Evolutionary conservation across 768 basidiomycete species (phyloP), one percentile per base, ranked within the genome.

Genomic region (Leccinellum luteum): DNA sequence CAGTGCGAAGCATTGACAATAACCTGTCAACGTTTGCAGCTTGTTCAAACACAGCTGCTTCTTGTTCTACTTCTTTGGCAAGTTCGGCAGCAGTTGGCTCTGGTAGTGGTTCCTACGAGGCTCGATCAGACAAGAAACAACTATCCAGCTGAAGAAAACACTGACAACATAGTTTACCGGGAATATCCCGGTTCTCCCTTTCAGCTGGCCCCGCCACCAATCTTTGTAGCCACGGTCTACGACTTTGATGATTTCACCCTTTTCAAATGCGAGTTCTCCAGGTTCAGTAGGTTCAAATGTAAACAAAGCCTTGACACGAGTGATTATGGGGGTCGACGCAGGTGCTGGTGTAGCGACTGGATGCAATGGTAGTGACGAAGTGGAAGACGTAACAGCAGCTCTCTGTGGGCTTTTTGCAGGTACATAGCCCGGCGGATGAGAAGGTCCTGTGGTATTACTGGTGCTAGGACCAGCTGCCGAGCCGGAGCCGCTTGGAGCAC

Each of bases 171-270:
- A 97, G 71, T 96, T 97, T 19, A 96, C 92, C 0, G 96, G 96
- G 73, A 98, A 98, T 48, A 98, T 98, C 45, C 94, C 94, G 3
- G 94, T 93, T 57, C 90, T 77, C 0, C 92, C 94, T 66, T 86
- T 90, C 47, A 95, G 72, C 64, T 97, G 94, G 1, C 96, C 96
- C 23, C 92, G 76, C 93, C 94, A 98, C 96, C 96, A 98, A 69
- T 97, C 94, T 65, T 92, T 89, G 73, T 96, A 96, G 23, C 88
- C 89, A 25, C 93, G 84, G 70, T 97, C 94, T 23, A 98, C 86
- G 14, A 98, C 95, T 66, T 94, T 93, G 77, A 98, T 94, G 48
- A 96, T 79, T 62, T 97, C 95, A 2, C 94, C 96, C 62, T 89
- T 89, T 51, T 92, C 88, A 66, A 98, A 96, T 1, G 87, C 86